Percentiles rank a stretch among this genome's conserved stretches.
Conservation (phyloP, 208 protist species). For the Leptomonas seymouri region DNA sequence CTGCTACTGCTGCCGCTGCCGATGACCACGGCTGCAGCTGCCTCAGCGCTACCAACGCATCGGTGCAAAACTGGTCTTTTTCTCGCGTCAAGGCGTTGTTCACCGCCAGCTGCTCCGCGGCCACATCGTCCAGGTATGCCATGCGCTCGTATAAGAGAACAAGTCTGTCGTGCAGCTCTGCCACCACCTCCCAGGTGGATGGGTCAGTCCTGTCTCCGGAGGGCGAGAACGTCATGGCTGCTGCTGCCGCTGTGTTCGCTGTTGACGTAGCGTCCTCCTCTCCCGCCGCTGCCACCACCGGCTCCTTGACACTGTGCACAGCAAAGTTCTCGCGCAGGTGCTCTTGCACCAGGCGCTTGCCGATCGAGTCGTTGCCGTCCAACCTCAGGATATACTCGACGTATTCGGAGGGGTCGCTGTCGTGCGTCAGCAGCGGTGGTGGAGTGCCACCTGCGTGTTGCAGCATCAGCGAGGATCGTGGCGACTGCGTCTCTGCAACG, state of each 20-base stretch:
- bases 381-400: constrained; percentile 47
- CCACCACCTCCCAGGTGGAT: constrained; percentile 55
- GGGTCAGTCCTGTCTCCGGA: constrained; percentile 1
- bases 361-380: constrained; percentile 23
- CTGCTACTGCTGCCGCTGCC: not conserved
- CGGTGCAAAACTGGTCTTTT: constrained; percentile 12
- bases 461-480: constrained; percentile 22
- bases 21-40: constrained; percentile 26
- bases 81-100: constrained; percentile 7
- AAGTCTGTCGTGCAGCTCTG: constrained; percentile 46
- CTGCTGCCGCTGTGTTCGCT: not conserved
- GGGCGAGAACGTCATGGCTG: not conserved
- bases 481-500: constrained; percentile 10
- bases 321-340: constrained; percentile 36
- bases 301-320: constrained; percentile 2
- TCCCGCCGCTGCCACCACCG: not conserved
- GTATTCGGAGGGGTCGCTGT: constrained; percentile 47
- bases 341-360: constrained; percentile 43
- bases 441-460: constrained; percentile 13
- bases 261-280: not conserved
- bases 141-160: constrained; percentile 26
- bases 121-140: constrained; percentile 17
- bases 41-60: constrained; percentile 4
- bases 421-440: constrained; percentile 28
- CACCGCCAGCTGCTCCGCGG: constrained; percentile 16